Percentiles rank a stretch among this genome's conserved stretches.
Conservation (phyloP, 768 basidiomycete species). For the Lactarius pseudohatsudake region DNA sequence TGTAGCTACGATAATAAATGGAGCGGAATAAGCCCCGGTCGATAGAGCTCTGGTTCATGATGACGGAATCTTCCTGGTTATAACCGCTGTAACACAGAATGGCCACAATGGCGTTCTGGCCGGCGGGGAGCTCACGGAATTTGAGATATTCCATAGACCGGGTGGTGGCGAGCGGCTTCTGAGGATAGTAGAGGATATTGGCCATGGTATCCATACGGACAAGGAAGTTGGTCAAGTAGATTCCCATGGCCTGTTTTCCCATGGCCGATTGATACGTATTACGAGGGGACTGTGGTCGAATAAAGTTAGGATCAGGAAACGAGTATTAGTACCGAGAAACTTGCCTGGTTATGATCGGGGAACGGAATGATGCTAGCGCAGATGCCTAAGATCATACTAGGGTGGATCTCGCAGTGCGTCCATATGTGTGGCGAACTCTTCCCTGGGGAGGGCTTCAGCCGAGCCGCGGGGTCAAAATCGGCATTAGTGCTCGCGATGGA, state of each 20-base stretch:
- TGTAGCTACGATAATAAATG: slow-evolving; percentile 97
- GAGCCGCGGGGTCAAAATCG: slow-evolving; percentile 83
- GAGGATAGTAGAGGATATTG: slow-evolving; percentile 98
- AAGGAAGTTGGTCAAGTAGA: slow-evolving; percentile 96
- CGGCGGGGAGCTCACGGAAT: slow-evolving; percentile 97
- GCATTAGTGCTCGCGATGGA: slow-evolving; percentile 48
- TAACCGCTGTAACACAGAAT: slow-evolving; percentile 99
- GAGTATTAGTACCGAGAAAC: slow-evolving; percentile 31
- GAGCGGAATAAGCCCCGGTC: slow-evolving; percentile 98
- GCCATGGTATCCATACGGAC: slow-evolving; percentile 99
- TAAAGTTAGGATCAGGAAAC: slow-evolving; percentile 18
- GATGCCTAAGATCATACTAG: slow-evolving; percentile 97
- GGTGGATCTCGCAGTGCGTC: slow-evolving; percentile 99
- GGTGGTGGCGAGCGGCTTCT: slow-evolving; percentile 97
- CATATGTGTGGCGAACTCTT: slow-evolving; percentile 80
- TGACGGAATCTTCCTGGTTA: slow-evolving; percentile 99
- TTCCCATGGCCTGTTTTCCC: slow-evolving; percentile 99
- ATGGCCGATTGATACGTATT: slow-evolving; percentile 99
- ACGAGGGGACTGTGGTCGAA: slow-evolving; percentile 81
- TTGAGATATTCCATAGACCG: slow-evolving; percentile 99
- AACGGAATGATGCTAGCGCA: slow-evolving; percentile 99
- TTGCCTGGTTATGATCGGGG: slow-evolving; percentile 98
- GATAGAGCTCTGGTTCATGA: slow-evolving; percentile 99
- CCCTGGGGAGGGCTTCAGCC: slow-evolving; percentile 67
- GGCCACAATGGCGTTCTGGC: slow-evolving; percentile 98